phyloP scores from a whole-genome alignment of 768 basidiomycete species.

The Ramaria rubella region DNA sequence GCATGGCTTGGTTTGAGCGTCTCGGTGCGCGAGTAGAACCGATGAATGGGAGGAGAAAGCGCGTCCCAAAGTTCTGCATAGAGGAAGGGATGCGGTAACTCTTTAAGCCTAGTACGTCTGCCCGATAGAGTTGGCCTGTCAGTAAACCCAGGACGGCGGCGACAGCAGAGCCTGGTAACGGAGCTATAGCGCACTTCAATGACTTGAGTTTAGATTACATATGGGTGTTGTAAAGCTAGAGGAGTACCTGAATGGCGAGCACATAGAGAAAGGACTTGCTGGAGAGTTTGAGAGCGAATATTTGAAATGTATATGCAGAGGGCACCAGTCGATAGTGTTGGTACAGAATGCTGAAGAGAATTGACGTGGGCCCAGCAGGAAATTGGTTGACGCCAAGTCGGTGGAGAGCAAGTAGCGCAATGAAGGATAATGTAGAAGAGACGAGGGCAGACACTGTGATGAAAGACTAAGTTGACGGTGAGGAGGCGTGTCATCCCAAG shows the following conservation, averaged over 20 bases:
- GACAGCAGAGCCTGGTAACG: slow-evolving; percentile 57
- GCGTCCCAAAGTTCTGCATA: slow-evolving; percentile 47
- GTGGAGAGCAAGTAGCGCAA: slow-evolving; percentile 57
- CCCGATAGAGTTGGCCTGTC: slow-evolving; percentile 73
- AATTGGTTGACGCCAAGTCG: slow-evolving; percentile 65
- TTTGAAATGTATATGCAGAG: slow-evolving; percentile 62
- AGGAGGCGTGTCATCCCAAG: not conserved
- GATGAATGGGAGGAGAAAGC: slow-evolving; percentile 58
- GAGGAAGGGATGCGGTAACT: slow-evolving; percentile 66
- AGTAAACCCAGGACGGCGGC: slow-evolving; percentile 60
- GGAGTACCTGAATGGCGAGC: slow-evolving; percentile 69
- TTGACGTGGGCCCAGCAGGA: slow-evolving; percentile 65
- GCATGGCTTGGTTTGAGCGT: slow-evolving; percentile 67
- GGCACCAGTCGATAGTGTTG: slow-evolving; percentile 79
- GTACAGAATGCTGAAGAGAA: slow-evolving; percentile 77
- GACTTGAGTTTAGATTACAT: no score
- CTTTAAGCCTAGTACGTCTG: slow-evolving; percentile 74
- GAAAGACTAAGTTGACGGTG: slow-evolving; percentile 52
- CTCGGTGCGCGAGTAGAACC: slow-evolving; percentile 58
- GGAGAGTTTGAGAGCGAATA: slow-evolving; percentile 66
- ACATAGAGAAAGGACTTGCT: slow-evolving; percentile 74
- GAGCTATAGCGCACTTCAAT: slow-evolving; percentile 61
- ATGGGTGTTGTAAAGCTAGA: no score
- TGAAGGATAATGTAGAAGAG: slow-evolving; percentile 62
- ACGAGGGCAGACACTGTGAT: slow-evolving; percentile 59